A percentile compares a stretch with the other conserved stretches of the same genome.
These are phyloP conservation scores for Cryptococcus sp. DNA, from an alignment of 1,284 basidiomycete genomes.

Conservation along the genomic window DNA sequence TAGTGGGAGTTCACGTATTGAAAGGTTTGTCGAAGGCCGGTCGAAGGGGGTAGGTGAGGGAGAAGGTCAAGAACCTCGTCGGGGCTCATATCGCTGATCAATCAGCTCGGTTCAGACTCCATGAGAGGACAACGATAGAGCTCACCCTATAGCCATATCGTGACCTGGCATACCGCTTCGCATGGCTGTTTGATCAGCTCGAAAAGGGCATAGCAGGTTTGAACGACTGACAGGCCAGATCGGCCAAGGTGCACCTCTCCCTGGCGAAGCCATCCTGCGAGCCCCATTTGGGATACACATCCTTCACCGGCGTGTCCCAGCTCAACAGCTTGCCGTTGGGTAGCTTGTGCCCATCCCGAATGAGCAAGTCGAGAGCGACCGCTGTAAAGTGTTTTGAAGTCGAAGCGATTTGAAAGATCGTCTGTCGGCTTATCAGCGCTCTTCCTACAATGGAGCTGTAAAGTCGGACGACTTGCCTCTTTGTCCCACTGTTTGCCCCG, in stretches of 20 bases:
- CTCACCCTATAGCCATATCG: constrained; percentile 21
- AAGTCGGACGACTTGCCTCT: too few relatives aligned
- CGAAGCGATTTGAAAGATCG: constrained; percentile 49
- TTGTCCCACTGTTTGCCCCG: too few relatives aligned
- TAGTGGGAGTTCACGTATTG: constrained; percentile 39
- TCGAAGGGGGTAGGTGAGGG: constrained; percentile 23
- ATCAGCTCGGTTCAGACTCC: background rate
- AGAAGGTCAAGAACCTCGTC: constrained; percentile 15
- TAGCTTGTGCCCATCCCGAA: constrained; percentile 46
- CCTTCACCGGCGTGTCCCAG: constrained; percentile 48
- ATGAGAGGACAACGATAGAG: background rate
- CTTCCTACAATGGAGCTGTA: too few relatives aligned
- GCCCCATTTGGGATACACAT: constrained; percentile 48
- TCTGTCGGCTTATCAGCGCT: constrained; percentile 7
- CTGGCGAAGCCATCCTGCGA: constrained; percentile 45
- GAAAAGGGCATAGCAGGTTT: background rate
- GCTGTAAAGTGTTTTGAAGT: constrained; percentile 51
- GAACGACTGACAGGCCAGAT: constrained; percentile 39
- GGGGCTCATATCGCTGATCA: background rate
- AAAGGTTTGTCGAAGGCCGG: constrained; percentile 26
- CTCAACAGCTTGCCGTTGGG: constrained; percentile 36
- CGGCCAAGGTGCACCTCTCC: constrained; percentile 44
- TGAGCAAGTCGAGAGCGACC: constrained; percentile 46
- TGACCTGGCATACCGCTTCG: constrained; percentile 19
- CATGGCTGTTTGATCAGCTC: constrained; percentile 5